phyloP scores from a whole-genome alignment of 768 basidiomycete genomes.

The Xanthoconium stramineum region DNA sequence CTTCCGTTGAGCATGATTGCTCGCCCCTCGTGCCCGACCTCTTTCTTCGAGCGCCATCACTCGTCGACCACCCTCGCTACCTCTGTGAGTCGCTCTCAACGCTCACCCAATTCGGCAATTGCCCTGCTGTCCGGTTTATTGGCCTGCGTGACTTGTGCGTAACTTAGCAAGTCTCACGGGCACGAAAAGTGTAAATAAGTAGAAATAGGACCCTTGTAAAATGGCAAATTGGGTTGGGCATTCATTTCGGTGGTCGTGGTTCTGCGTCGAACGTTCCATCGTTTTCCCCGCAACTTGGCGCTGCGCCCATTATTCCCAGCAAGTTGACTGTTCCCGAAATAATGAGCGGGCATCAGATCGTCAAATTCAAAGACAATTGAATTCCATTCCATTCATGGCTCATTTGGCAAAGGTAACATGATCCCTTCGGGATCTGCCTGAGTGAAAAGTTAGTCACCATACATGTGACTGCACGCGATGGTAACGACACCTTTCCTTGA shows the following conservation, averaged over 20 bases:
- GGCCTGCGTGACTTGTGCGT: too few species aligned
- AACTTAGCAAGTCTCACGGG: too few species aligned
- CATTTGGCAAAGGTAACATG: background rate
- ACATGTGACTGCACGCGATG: background rate
- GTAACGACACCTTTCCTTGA: background rate
- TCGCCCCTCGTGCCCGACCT: too few species aligned
- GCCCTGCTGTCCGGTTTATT: too few species aligned
- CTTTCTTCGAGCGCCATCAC: too few species aligned
- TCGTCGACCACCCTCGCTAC: too few species aligned
- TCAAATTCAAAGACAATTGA: conserved; percentile 2
- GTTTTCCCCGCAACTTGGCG: background rate
- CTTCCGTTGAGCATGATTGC: too few species aligned
- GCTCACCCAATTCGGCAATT: too few species aligned
- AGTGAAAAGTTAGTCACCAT: background rate
- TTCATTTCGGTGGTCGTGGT: background rate
- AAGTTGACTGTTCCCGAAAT: background rate
- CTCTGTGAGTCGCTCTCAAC: too few species aligned
- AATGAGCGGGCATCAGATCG: conserved; percentile 5
- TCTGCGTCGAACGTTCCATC: conserved; percentile 6
- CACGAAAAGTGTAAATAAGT: too few species aligned
- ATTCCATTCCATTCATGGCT: background rate
- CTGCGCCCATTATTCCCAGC: background rate
- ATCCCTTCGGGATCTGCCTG: background rate
- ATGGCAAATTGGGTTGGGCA: background rate
- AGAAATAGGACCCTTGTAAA: too few species aligned